Evolutionary conservation across 371 early-diverging fungal genomes (phyloP), one percentile per base, ranked within the genome.

Genomic region (Rhizopus delemar): DNA sequence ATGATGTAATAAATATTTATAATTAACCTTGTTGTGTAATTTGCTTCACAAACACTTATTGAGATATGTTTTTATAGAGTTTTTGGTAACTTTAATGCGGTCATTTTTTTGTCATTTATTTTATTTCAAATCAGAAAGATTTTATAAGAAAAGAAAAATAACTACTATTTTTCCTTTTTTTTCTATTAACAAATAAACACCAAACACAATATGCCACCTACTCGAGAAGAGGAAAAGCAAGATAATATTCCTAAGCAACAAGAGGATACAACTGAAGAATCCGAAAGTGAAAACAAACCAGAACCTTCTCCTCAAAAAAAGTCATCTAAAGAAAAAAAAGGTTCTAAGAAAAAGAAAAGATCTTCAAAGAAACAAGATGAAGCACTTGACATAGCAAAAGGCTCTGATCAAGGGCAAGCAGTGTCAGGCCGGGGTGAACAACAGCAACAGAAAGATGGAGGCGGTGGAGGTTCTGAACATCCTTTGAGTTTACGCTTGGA

Each of bases 401-500:
- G 41, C 7, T 5, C 12, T 48, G 57, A 56, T 51, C 49, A 45
- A 46, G 65, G 2, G 22, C 22, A 22, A 22, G 22, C 56, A 4
- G 36, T 49, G 12, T n/a, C 31, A 48, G 46, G 46, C n/a, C 11
- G 15, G 16, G 52, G 41, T 7, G 46, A 36, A 13, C 57, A 52
- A 11, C 53, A 53, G 3, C 39, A 48, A 32, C 51, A 54, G 32
- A 49, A 55, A 56, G 60, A 65, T 35, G 65, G 57, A 9, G 61
- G 51, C 4, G 35, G 31, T n/a, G 52, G 41, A 0, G 49, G 50
- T 48, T 41, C 38, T 33, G 34, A 65, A 1, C 55, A 66, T 9
- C 66, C 70, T 12, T 48, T 69, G 11, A 66, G 66, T 56, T 57
- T 70, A 31, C 63, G 70, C 50, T 55, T 70, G 43, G 70, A 70